Conservation (phyloP, 805 yeast species). For the Brettanomyces bruxellensis region DNA sequence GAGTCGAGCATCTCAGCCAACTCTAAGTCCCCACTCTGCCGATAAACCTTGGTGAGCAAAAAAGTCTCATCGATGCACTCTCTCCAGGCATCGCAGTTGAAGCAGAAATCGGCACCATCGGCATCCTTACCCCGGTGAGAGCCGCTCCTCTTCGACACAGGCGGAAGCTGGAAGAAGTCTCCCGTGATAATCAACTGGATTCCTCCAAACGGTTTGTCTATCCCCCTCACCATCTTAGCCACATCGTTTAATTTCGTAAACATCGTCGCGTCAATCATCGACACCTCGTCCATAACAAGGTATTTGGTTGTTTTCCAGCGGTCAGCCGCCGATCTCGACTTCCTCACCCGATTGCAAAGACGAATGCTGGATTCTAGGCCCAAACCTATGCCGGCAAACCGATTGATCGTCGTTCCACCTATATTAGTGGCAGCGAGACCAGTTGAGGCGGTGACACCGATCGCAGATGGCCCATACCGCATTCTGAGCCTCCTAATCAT, state of each 20-base stretch:
- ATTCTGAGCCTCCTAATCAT: conserved; percentile 46
- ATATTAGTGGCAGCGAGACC: conserved; percentile 94
- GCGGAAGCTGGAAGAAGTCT: conserved; percentile 95
- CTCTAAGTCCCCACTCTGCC: conserved; percentile 75
- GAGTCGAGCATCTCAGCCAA: conserved; percentile 75
- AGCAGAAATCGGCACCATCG: conserved; percentile 49
- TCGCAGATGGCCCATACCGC: conserved; percentile 36
- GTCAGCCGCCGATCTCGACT: conserved; percentile 31
- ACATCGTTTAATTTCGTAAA: conserved; percentile 66
- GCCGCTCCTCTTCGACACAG: conserved; percentile 45
- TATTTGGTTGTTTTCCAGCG: conserved; percentile 67
- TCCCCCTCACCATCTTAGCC: conserved; percentile 47
- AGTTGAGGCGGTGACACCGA: conserved; percentile 91
- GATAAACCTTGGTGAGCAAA: conserved; percentile 68
- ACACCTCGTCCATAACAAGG: conserved; percentile 82
- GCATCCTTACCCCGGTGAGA: conserved; percentile 4
- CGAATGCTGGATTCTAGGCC: conserved; percentile 45
- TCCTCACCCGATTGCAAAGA: conserved; percentile 40
- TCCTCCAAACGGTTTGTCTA: conserved; percentile 77
- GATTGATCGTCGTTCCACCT: conserved; percentile 83
- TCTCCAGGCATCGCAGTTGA: conserved; percentile 67
- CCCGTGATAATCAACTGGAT: conserved; percentile 85
- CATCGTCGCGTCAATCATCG: conserved; percentile 82
- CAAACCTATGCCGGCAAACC: conserved; percentile 79
- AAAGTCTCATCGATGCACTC: conserved; percentile 55